Conservation (phyloP, 345 rosid species). For the Populus simonii region DNA sequence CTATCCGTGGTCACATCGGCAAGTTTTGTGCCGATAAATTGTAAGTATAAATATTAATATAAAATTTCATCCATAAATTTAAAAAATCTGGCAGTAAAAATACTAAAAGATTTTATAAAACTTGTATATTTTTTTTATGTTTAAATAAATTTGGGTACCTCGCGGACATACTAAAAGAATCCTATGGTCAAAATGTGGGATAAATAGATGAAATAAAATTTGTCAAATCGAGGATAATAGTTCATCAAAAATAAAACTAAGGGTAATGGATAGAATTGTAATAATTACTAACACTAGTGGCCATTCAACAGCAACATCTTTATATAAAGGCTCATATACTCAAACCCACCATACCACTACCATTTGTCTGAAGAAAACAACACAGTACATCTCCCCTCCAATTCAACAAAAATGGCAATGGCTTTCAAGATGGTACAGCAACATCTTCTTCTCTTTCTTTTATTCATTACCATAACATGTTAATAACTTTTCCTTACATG, state of each 20-base stretch:
- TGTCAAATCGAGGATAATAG: not conserved
- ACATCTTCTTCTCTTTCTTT: not conserved
- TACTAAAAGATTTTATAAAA: too few species aligned
- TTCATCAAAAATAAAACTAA: not conserved
- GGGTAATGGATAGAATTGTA: slow-evolving; percentile 22
- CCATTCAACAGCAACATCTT: slow-evolving; percentile 20
- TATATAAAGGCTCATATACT: slow-evolving; percentile 40
- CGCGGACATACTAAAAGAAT: too few species aligned
- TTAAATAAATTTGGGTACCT: too few species aligned
- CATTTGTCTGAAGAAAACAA: not conserved
- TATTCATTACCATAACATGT: not conserved
- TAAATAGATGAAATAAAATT: not conserved
- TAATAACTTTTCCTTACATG: too few species aligned
- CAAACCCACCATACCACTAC: not conserved
- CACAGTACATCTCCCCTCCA: not conserved
- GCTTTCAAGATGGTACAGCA: slow-evolving; percentile 88
- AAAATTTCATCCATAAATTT: too few species aligned
- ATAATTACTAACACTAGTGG: slow-evolving; percentile 29
- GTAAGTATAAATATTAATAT: too few species aligned
- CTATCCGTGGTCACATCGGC: accelerated
- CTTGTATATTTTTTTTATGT: too few species aligned
- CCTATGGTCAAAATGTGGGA: too few species aligned
- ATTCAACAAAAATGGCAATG: slow-evolving; percentile 73
- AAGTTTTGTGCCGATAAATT: accelerated
- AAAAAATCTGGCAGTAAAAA: accelerated